A percentile compares a stretch with the other conserved stretches of the same genome.
Conservation (phyloP, 2,329 filamentous ascomycete genomes). For the Lachnellula subtilissima region DNA sequence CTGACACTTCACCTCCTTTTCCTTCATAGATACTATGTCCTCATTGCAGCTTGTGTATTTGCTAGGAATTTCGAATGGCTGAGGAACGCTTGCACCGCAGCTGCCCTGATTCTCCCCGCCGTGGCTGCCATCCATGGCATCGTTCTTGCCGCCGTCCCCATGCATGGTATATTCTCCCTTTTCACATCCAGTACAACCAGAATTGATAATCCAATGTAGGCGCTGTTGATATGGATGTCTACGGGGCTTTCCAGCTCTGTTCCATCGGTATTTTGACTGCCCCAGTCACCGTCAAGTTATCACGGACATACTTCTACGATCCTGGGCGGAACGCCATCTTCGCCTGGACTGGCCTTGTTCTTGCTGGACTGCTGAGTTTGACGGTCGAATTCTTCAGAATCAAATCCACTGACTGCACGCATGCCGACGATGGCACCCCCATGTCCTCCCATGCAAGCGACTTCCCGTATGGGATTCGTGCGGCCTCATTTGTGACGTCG, state of each 20-base stretch:
- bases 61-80: slow-evolving; percentile 59
- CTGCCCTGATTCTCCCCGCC: slow-evolving; percentile 57
- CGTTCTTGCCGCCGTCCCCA: slow-evolving; percentile 54
- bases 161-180: slow-evolving; percentile 43
- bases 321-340: slow-evolving; percentile 63
- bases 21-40: slow-evolving; percentile 52
- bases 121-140: slow-evolving; percentile 61
- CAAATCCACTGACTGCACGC: slow-evolving; percentile 39
- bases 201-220: slow-evolving; percentile 34
- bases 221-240: slow-evolving; percentile 64
- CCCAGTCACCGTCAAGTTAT: slow-evolving; percentile 57
- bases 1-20: neutral
- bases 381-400: slow-evolving; percentile 61
- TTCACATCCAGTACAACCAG: neutral
- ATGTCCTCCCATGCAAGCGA: slow-evolving; percentile 32
- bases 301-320: slow-evolving; percentile 58
- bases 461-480: slow-evolving; percentile 46
- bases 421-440: slow-evolving; percentile 35
- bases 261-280: slow-evolving; percentile 61
- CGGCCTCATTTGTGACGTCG: slow-evolving; percentile 42
- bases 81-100: slow-evolving; percentile 57
- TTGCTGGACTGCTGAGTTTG: slow-evolving; percentile 56
- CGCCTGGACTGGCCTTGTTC: slow-evolving; percentile 56
- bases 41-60: slow-evolving; percentile 58
- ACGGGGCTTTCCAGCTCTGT: slow-evolving; percentile 63